phyloP scores from a whole-genome alignment of 108 stramenopile species.

The Ochromonas danica region DNA sequence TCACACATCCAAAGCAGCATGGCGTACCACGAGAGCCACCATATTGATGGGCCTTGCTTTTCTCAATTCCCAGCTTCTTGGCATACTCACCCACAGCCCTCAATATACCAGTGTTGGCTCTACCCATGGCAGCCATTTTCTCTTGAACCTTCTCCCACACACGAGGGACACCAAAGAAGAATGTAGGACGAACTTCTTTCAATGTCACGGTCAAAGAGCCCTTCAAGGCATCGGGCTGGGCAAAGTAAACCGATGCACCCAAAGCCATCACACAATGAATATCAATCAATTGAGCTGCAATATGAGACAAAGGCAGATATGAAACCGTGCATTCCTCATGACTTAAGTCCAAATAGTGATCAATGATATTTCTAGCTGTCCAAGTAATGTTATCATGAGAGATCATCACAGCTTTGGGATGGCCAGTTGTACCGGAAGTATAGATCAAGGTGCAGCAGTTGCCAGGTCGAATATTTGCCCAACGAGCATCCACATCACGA shows the following conservation, averaged over 20 bases:
- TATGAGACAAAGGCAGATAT: slow-evolving; percentile 50
- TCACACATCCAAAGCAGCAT: slow-evolving; percentile 44
- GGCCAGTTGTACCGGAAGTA: slow-evolving; percentile 91
- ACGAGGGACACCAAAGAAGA: slow-evolving; percentile 78
- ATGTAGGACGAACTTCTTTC: slow-evolving; percentile 65
- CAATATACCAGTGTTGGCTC: slow-evolving; percentile 57
- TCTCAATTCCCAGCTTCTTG: slow-evolving; percentile 58
- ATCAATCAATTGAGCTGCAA: slow-evolving; percentile 55
- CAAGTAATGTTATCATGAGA: slow-evolving; percentile 87
- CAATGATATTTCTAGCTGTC: slow-evolving; percentile 34
- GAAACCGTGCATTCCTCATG: slow-evolving; percentile 47
- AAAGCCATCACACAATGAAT: slow-evolving; percentile 55
- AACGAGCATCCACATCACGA: slow-evolving; percentile 31
- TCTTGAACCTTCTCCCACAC: slow-evolving; percentile 82
- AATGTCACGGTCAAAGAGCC: slow-evolving; percentile 64
- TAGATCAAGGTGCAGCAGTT: slow-evolving; percentile 87
- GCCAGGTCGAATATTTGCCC: slow-evolving; percentile 52
- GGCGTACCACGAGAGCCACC: slow-evolving; percentile 50
- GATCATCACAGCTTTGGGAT: slow-evolving; percentile 96
- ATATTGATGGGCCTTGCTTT: slow-evolving; percentile 48
- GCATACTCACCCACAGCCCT: slow-evolving; percentile 65
- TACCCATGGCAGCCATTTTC: slow-evolving; percentile 68
- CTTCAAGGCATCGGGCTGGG: slow-evolving; percentile 67
- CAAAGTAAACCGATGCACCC: slow-evolving; percentile 61
- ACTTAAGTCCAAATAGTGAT: neutral